Evolutionary conservation across 2,329 filamentous ascomycete genomes (phyloP), one percentile per base, ranked within the genome.

Genomic region (Aspergillus udagawae): DNA sequence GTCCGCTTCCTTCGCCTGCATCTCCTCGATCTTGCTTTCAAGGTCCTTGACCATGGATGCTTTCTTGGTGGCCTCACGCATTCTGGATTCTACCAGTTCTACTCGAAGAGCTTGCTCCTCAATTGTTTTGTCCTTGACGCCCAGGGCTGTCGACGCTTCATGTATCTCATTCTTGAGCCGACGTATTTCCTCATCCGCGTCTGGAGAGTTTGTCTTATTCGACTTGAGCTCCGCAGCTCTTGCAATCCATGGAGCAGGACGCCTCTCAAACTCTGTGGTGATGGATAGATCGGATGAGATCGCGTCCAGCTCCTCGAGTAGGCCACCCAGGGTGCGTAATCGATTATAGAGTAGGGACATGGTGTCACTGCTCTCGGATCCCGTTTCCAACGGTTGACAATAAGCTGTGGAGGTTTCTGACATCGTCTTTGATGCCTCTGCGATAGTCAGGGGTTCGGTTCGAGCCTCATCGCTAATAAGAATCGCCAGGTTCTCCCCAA

Each of bases 91-190:
- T 41, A 97, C 85, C 44, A 94, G 90, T 74, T 97, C 93, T 64
- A 97, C 96, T 73, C 94, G 92, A 64, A 97, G 88, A n/a, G 88
- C 84, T 25, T 90, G 77, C 57, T 95, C 93, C 72, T 95, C 92
- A 53, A 96, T 84, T 38, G 88, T 87, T 70, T 92, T 90, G 63
- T 96, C 91, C 60, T 88, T 86, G 61, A 87, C 83, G 1, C 88
- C 86, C 56, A 91, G 82, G 3, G 84, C 81, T 54, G 88, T 86
- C 3, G 90, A 88, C 21, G 89, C 86, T 67, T 93, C 90, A 63
- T 87, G 86, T 63, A 94, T 84, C 63, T 93, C 88, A 53, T 92
- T 90, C 66, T 88, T 91, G 56, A 96, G 80, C 21, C 87, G 86
- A 6, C 88, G 85, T 54, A 97, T 83, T 71, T 96, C 90, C 67